A percentile compares a stretch with the other conserved stretches of the same genome.
phyloP scores from a whole-genome alignment of 2,329 filamentous ascomycete genomes.

The Rutstroemia sp. region DNA sequence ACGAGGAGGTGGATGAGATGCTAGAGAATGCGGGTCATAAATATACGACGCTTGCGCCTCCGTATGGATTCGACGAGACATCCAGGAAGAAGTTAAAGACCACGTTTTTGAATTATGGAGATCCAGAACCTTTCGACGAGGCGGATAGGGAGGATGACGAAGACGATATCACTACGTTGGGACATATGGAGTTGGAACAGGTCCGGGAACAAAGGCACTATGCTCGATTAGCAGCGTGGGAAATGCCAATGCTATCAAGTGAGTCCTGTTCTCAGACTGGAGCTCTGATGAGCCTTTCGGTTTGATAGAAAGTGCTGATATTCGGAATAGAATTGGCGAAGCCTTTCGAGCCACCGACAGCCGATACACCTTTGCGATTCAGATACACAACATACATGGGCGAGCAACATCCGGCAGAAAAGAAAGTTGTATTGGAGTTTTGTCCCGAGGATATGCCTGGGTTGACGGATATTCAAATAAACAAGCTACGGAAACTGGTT shows the following conservation, averaged over 20 bases:
- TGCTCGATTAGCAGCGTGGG: slow-evolving; percentile 81
- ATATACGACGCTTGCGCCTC: not conserved
- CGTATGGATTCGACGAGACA: slow-evolving; percentile 4
- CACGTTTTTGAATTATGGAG: slow-evolving; percentile 29
- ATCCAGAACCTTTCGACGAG: slow-evolving; percentile 25
- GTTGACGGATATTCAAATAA: slow-evolving; percentile 58
- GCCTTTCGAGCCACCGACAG: slow-evolving; percentile 66
- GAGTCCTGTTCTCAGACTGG: slow-evolving; percentile 34
- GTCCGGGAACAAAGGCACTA: slow-evolving; percentile 86
- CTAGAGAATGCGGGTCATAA: not conserved
- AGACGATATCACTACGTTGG: slow-evolving; percentile 77
- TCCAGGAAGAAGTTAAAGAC: slow-evolving; percentile 23
- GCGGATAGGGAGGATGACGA: slow-evolving; percentile 54
- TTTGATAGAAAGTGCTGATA: not conserved
- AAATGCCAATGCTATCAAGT: slow-evolving; percentile 88
- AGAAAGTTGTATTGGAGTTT: slow-evolving; percentile 93
- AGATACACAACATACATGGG: slow-evolving; percentile 96
- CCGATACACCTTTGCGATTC: slow-evolving; percentile 73
- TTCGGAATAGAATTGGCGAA: slow-evolving; percentile 63
- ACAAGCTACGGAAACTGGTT: slow-evolving; percentile 81
- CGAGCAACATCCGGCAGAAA: slow-evolving; percentile 82
- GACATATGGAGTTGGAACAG: slow-evolving; percentile 80
- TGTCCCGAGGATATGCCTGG: slow-evolving; percentile 61
- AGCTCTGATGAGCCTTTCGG: not conserved
- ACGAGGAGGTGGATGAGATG: slow-evolving; percentile 7